Base-by-base conservation (phyloP, 176 grass and related monocot genomes). In the Sorghum bicolor region DNA sequence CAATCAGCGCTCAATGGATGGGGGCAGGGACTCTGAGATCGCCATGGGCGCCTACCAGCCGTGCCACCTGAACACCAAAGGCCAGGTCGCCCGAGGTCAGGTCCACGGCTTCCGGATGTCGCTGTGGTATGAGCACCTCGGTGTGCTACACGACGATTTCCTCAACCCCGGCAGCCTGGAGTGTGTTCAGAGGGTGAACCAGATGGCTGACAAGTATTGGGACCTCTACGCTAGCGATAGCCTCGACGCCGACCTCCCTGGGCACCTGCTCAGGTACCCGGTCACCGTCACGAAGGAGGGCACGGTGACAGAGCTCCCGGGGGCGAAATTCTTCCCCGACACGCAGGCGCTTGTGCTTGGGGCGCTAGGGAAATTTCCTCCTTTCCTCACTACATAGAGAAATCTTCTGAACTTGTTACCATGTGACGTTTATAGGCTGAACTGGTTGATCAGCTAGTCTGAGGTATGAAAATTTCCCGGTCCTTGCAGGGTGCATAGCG, bases 1-100 rank as follows among this genome's bases (percentile, higher is more conserved):
- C 85, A 98, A 98, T 72, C 92, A 98, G 72, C 85, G 96, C 14
- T 98, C 96, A 0, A 98, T 98, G 96, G 93, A 98, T 0, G 93
- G 96, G n/a, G 87, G 86, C 15, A 92, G 96, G 52, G 96, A 95
- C 85, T 90, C 96, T 1, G 96, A 95, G 66, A 93, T 98, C 7
- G 93, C 93, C 73, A 95, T 93, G 96, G 93, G 93, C 0, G 83
- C 76, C 19, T 98, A 78, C 76, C 96, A 98, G 73, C 91, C 91
- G 8, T 82, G 69, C 69, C 88, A 93, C 79, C 83, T 98, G 17
- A 91, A 94, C 69, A 78, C 31, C 26, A 85, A 80, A 43, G 82
- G 73, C 34, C 87, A 88, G 79, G 80, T 84, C 17, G 87, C 96
- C 7, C 90, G 92, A 70, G 96, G 96, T 19, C 88, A 95, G 73